Conservation (phyloP, 768 basidiomycete genomes). For the Gloeostereum incarnatum region DNA sequence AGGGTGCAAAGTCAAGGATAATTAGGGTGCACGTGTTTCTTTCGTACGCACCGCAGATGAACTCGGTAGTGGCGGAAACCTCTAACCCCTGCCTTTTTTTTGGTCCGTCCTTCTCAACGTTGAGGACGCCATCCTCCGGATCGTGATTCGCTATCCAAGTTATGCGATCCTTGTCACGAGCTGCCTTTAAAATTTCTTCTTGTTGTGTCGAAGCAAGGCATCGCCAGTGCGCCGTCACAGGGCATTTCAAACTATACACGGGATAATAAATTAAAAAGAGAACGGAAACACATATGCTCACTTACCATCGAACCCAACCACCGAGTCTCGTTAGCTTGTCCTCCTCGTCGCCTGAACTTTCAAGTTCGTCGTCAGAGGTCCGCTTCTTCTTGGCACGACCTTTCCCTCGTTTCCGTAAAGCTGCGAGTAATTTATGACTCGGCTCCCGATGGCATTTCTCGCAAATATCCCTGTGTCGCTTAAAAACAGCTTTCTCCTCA, state of each 20-base stretch:
- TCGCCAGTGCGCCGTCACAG: constrained; percentile 68
- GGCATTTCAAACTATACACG: constrained; percentile 58
- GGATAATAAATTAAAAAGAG: constrained; percentile 7
- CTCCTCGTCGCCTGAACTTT: constrained; percentile 44
- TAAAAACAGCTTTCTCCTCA: constrained; percentile 43
- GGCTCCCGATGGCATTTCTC: constrained; percentile 64
- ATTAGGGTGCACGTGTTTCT: background rate
- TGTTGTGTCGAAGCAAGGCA: constrained; percentile 60
- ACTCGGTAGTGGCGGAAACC: constrained; percentile 60
- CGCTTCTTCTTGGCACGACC: constrained; percentile 27
- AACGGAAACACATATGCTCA: constrained; percentile 3
- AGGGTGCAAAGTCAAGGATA: background rate
- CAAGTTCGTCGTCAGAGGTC: constrained; percentile 37
- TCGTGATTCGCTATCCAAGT: constrained; percentile 22
- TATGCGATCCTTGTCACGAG: constrained; percentile 38
- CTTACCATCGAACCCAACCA: constrained; percentile 82
- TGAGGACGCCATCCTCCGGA: constrained; percentile 12
- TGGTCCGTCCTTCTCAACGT: constrained; percentile 19
- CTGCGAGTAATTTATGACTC: constrained; percentile 41
- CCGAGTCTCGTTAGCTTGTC: constrained; percentile 44
- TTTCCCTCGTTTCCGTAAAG: constrained; percentile 25
- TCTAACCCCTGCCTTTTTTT: constrained; percentile 37
- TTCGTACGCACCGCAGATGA: constrained; percentile 52
- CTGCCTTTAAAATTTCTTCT: constrained; percentile 66
- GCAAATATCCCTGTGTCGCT: constrained; percentile 55